These are phyloP conservation scores for Diplodia sapinea DNA, from an alignment of 2,329 filamentous ascomycete genomes.

Conservation along the genomic window DNA sequence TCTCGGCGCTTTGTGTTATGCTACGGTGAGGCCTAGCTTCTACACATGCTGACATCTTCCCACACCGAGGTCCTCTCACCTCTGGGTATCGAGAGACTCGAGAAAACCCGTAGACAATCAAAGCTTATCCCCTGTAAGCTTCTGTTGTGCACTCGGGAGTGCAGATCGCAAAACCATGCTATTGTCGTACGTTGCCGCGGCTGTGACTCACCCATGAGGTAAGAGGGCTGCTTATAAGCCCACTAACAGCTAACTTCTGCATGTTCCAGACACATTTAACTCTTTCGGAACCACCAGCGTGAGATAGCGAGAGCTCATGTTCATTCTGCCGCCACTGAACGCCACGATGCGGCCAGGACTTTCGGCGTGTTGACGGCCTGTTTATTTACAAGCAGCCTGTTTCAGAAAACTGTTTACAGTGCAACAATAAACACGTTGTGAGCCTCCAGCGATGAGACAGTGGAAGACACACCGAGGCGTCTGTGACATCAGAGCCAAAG, in stretches of 20 bases:
- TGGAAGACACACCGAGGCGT: background rate
- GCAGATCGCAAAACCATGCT: background rate
- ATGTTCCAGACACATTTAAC: background rate
- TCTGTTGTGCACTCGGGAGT: background rate
- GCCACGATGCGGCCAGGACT: background rate
- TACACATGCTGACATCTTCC: background rate
- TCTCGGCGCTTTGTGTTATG: no score
- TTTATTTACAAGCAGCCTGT: conserved; percentile 22
- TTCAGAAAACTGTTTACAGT: conserved; percentile 18
- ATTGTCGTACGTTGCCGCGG: background rate
- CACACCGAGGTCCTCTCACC: background rate
- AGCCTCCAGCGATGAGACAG: background rate
- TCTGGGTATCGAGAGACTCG: no score
- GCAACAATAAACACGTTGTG: background rate
- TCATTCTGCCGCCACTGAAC: background rate
- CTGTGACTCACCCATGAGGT: background rate
- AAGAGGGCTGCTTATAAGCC: background rate
- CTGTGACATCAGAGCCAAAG: background rate
- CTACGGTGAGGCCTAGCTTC: background rate
- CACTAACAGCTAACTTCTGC: background rate
- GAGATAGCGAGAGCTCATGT: background rate
- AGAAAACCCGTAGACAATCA: no score
- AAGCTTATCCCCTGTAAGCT: background rate
- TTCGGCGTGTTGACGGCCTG: background rate
- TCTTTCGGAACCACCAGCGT: background rate